phyloP scores from a whole-genome alignment of 108 stramenopile genomes.

The Conticribra guillardii region DNA sequence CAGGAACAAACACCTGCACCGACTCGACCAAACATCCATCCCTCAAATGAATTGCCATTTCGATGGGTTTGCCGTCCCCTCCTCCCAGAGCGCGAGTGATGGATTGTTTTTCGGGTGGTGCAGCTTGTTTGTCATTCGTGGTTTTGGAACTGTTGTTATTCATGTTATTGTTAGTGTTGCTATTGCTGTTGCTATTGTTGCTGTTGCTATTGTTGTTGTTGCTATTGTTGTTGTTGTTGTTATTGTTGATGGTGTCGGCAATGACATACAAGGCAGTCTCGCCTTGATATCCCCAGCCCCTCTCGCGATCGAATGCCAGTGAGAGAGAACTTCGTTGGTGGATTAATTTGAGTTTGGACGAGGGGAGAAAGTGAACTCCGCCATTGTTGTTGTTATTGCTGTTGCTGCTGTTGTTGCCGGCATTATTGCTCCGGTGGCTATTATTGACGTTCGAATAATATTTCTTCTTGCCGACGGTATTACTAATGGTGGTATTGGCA shows the following conservation, averaged over 20 bases:
- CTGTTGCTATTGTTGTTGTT: background rate
- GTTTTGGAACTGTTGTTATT: too few species aligned
- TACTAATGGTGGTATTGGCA: too few species aligned
- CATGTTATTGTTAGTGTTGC: background rate
- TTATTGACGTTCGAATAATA: too few species aligned
- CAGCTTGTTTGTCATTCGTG: too few species aligned
- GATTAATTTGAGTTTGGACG: conserved; percentile 42
- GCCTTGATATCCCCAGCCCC: conserved; percentile 47
- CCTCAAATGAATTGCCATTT: conserved; percentile 38
- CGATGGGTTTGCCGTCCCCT: conserved; percentile 20
- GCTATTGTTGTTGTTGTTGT: conserved; percentile 1
- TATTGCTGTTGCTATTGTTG: background rate
- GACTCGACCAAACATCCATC: conserved; percentile 49
- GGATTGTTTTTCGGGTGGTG: background rate
- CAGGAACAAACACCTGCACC: conserved; percentile 32
- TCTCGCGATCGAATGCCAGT: conserved; percentile 25
- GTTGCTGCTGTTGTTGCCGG: too few species aligned
- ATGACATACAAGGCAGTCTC: conserved; percentile 48
- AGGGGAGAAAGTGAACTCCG: conserved; percentile 14
- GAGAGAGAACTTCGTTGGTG: conserved; percentile 53
- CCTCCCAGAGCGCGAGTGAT: background rate
- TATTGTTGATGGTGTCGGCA: conserved; percentile 4
- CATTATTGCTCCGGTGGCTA: too few species aligned
- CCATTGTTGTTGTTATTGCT: background rate
- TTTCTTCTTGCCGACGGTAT: too few species aligned